These are phyloP conservation scores for Phytophthora constricta DNA, from an alignment of 352 stramenopile species.

Conservation along the genomic window DNA sequence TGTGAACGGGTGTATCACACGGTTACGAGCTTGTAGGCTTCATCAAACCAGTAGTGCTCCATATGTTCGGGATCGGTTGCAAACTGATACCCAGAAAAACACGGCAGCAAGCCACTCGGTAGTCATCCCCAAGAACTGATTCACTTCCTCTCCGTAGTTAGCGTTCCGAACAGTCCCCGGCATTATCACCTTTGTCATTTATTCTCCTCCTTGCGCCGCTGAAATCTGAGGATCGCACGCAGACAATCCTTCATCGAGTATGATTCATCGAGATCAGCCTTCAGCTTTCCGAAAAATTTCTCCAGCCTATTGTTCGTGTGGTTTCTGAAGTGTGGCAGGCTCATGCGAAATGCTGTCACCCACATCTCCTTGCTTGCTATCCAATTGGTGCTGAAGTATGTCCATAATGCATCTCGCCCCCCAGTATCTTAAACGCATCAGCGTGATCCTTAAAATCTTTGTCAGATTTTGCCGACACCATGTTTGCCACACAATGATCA, in stretches of 20 bases:
- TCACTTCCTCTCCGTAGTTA: constrained; percentile 2
- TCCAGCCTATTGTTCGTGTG: constrained; percentile 12
- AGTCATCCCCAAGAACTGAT: constrained; percentile 8
- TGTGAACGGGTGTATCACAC: neutral
- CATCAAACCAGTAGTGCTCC: neutral
- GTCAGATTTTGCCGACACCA: constrained; percentile 1
- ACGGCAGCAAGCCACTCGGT: neutral
- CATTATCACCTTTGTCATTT: neutral
- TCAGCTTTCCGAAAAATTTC: constrained; percentile 11
- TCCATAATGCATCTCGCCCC: neutral
- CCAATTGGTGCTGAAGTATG: neutral
- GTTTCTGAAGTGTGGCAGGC: constrained; percentile 13
- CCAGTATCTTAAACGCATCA: constrained; percentile 4
- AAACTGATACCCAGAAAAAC: constrained; percentile 7
- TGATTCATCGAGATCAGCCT: neutral
- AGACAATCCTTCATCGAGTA: neutral
- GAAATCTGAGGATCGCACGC: neutral
- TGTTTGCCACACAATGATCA: constrained; percentile 9
- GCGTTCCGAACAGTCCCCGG: neutral
- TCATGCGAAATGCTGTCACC: neutral
- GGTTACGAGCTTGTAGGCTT: neutral
- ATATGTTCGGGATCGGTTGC: neutral
- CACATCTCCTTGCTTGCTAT: constrained; percentile 1
- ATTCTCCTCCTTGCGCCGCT: neutral
- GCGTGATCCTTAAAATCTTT: neutral